Base-by-base conservation (phyloP, 768 basidiomycete species). In the Kwoniella botswanensis region DNA sequence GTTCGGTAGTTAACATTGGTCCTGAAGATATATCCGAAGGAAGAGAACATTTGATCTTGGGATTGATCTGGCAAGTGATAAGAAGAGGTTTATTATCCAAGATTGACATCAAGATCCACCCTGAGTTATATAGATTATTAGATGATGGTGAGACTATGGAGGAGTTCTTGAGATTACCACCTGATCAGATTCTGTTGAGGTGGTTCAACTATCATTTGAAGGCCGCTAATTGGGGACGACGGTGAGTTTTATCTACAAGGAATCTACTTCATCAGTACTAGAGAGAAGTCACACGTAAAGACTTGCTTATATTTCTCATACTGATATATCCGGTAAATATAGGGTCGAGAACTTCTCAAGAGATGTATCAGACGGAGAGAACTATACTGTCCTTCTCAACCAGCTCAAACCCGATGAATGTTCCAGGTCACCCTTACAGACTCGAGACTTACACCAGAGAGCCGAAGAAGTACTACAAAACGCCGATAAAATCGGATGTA, bases 151-250 rank as follows among this genome's bases (percentile, higher is more conserved):
- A 99, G 87, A 98, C 95, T 0, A 88, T 99, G 73, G 96, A 99
- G 41, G 95, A 98, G 84, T 88, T 99, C 67, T 86, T 99, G 71
- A 87, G 92, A 66, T 84, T 99, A 78, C 97, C 96, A 3, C 95
- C 95, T 3, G 97, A 99, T 83, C 97, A 98, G 85, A 96, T 99
- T 74, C 85, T 99, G 22, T 84, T 99, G n/a, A 87, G 97, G 55
- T 99, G 97, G 97, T 98, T 99, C 86, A 98, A 99, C 84, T 99
- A 91, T 83, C 97, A 99, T 84, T 86, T 99, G 74, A 98, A 97
- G 82, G 92, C 93, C 10, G 97, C 96, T 26, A 92, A 91, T 1
- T 96, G 93, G 92, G 88, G 91, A 65, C 86, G 93, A 81, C 88
- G 90, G 94, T 94, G 74, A 43, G 82, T 79, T 56, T n/a, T 2